Conservation (phyloP, 805 yeast species). For the Suhomyces faveliae region DNA sequence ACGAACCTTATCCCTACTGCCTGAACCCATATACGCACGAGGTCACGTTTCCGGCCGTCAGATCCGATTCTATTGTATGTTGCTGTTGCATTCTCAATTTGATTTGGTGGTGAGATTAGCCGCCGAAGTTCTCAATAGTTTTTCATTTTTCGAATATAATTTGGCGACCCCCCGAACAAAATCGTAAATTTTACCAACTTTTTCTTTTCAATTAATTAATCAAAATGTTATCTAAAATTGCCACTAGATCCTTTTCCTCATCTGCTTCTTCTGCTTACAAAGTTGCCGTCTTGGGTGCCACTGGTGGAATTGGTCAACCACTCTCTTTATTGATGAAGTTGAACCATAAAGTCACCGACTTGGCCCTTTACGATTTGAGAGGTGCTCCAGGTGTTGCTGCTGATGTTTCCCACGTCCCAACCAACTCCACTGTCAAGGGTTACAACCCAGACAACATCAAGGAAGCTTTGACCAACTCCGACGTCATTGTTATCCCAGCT, state of each 20-base stretch:
- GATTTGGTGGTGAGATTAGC: neutral
- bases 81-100: neutral
- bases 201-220: conserved; percentile 1
- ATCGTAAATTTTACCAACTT: neutral
- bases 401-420: conserved; percentile 90
- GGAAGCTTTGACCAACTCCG: conserved; percentile 73
- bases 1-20: neutral
- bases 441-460: conserved; percentile 78
- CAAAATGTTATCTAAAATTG: conserved; percentile 55
- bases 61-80: neutral
- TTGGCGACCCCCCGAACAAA: conserved; percentile 1
- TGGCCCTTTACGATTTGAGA: conserved; percentile 83
- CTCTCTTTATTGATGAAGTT: conserved; percentile 78
- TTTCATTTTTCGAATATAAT: conserved; percentile 3
- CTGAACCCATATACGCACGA: neutral
- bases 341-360: conserved; percentile 82
- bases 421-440: conserved; percentile 85
- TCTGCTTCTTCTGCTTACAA: conserved; percentile 63
- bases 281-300: conserved; percentile 79
- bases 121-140: conserved; percentile 1
- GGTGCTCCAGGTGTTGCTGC: conserved; percentile 98
- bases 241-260: conserved; percentile 65
- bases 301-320: conserved; percentile 94
- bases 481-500: conserved; percentile 90
- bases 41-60: conserved; percentile 1